Conservation (phyloP, 2,329 filamentous ascomycete genomes). For the Ophiostoma populinum region DNA sequence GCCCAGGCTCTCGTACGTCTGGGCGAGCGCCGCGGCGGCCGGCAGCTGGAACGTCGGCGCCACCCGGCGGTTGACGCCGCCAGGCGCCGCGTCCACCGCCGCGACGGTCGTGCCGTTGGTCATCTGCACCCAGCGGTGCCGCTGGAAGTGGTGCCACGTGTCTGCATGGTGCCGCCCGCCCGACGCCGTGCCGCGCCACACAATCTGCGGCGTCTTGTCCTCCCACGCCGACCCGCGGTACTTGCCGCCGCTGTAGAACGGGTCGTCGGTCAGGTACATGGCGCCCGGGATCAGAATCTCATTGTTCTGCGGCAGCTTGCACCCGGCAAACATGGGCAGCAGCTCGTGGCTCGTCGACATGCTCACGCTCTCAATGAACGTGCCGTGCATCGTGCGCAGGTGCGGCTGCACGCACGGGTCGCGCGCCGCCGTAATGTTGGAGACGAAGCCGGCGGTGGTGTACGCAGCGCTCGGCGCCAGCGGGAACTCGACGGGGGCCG, state of each 20-base stretch:
- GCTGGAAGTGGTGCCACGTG: constrained; percentile 52
- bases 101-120: constrained; percentile 43
- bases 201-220: constrained; percentile 33
- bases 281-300: constrained; percentile 44
- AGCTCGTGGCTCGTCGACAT: constrained; percentile 32
- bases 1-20: constrained; percentile 23
- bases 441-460: constrained; percentile 27
- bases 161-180: constrained; percentile 34
- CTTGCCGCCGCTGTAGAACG: constrained; percentile 39
- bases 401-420: constrained; percentile 38
- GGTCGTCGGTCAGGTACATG: constrained; percentile 43
- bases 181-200: constrained; percentile 50
- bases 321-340: constrained; percentile 40
- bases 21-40: constrained; percentile 8
- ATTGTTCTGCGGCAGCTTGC: constrained; percentile 40
- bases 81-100: too few relatives aligned
- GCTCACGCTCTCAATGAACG: constrained; percentile 32
- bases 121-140: constrained; percentile 55
- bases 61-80: too few relatives aligned
- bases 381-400: constrained; percentile 29
- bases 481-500: constrained; percentile 6
- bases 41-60: constrained; percentile 32
- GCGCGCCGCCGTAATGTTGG: constrained; percentile 34
- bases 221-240: constrained; percentile 39
- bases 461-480: constrained; percentile 12